Percentiles rank a stretch among this genome's conserved stretches.
phyloP scores from a whole-genome alignment of 345 rosid genomes.

The Eucalyptus pauciflora region DNA sequence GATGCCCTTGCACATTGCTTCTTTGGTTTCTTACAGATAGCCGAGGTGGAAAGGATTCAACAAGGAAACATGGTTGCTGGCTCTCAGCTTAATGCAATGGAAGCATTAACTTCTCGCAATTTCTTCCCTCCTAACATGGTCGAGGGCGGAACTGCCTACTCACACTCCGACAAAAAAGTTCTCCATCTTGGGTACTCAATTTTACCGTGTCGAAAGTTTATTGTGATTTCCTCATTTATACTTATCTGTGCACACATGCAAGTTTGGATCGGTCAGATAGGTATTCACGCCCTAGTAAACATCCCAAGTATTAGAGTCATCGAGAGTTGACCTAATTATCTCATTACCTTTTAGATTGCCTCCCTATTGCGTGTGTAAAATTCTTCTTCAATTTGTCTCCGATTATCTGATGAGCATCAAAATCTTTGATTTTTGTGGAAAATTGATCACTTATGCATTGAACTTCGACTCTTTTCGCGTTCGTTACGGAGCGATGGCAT shows the following conservation, averaged over 20 bases:
- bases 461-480: background rate
- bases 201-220: background rate
- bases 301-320: background rate
- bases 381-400: background rate
- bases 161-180: constrained; percentile 61
- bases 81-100: constrained; percentile 64
- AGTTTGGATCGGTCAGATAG: background rate
- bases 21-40: constrained; percentile 31
- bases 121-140: constrained; percentile 61
- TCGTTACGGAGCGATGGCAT: background rate
- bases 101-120: constrained; percentile 76
- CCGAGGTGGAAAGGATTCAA: constrained; percentile 79
- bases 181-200: constrained; percentile 63
- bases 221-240: background rate
- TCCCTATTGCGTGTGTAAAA: background rate
- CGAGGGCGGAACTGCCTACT: constrained; percentile 30
- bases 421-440: background rate
- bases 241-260: background rate
- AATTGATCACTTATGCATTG: background rate
- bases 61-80: constrained; percentile 66
- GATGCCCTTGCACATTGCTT: background rate
- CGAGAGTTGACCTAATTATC: background rate
- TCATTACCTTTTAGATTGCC: background rate
- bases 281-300: background rate
- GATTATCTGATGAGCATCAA: background rate